phyloP scores from a whole-genome alignment of 2,329 filamentous ascomycete genomes.

The Onygenales sp. region DNA sequence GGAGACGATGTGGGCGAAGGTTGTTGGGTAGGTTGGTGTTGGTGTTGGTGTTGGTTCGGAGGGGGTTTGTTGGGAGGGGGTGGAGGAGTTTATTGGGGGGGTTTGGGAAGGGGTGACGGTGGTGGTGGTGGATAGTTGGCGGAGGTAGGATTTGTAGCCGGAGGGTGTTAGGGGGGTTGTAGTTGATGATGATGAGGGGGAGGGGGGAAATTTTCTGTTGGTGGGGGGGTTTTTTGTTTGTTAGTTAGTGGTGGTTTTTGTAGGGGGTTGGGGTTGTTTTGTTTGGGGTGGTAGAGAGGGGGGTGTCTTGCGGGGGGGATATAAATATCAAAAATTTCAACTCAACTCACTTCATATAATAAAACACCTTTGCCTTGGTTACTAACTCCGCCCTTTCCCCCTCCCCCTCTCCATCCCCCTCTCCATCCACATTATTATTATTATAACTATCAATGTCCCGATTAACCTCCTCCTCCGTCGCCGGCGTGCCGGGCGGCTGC shows the following conservation, averaged over 20 bases:
- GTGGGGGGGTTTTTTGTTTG: background rate
- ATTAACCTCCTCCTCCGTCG: constrained; percentile 19
- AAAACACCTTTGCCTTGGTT: background rate
- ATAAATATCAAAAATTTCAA: too few species aligned
- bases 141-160: constrained; percentile 5
- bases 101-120: constrained; percentile 1
- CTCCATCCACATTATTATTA: background rate
- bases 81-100: background rate
- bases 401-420: background rate
- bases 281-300: background rate
- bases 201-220: constrained; percentile 2
- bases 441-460: background rate
- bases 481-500: constrained; percentile 21
- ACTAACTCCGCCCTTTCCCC: background rate
- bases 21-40: constrained; percentile 63
- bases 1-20: constrained; percentile 77
- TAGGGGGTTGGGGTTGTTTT: background rate
- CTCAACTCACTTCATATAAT: background rate
- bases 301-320: too few species aligned
- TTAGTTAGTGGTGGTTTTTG: background rate
- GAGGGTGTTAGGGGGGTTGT: background rate
- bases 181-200: background rate
- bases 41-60: constrained; percentile 4
- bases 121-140: background rate
- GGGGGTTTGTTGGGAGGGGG: constrained; percentile 6